These are phyloP conservation scores for Psilocybe cyanescens DNA, from an alignment of 768 basidiomycete species.

Conservation along the genomic window DNA sequence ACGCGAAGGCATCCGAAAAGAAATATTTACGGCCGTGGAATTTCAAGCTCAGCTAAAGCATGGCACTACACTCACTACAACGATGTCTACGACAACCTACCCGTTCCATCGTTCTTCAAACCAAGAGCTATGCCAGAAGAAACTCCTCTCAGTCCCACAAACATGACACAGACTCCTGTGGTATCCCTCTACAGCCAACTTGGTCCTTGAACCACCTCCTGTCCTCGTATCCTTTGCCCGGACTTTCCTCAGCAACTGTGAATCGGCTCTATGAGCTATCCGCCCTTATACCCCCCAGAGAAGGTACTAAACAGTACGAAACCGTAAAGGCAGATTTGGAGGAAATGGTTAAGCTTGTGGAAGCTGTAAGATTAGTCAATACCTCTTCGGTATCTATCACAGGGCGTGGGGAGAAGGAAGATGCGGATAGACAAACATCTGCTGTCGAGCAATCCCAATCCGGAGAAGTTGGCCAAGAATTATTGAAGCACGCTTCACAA, in stretches of 20 bases:
- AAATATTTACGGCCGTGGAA: conserved; percentile 2
- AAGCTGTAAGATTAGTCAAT: conserved; percentile 74
- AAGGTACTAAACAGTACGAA: conserved; percentile 56
- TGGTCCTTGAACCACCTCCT: conserved; percentile 84
- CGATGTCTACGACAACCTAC: conserved; percentile 3
- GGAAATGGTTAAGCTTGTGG: conserved; percentile 75
- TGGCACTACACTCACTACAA: conserved; percentile 8
- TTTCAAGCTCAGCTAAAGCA: conserved; percentile 23
- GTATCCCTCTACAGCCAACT: conserved; percentile 68
- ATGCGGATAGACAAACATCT: conserved; percentile 32
- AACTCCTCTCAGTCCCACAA: not conserved
- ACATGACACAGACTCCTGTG: conserved; percentile 52
- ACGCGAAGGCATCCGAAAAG: conserved; percentile 1
- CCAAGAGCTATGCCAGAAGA: not conserved
- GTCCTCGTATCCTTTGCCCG: conserved; percentile 76
- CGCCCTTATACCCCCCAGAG: conserved; percentile 68
- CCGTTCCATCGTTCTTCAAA: not conserved
- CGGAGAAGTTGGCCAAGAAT: conserved; percentile 38
- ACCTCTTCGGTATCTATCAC: conserved; percentile 36
- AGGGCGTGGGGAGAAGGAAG: conserved; percentile 41
- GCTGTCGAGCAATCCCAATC: conserved; percentile 6
- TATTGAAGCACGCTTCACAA: conserved; percentile 57
- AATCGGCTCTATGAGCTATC: conserved; percentile 71
- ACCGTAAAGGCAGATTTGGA: conserved; percentile 63
- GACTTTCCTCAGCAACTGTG: conserved; percentile 58